These are phyloP conservation scores for Beauveria bassiana DNA, from an alignment of 2,329 filamentous ascomycete genomes.

Conservation along the genomic window DNA sequence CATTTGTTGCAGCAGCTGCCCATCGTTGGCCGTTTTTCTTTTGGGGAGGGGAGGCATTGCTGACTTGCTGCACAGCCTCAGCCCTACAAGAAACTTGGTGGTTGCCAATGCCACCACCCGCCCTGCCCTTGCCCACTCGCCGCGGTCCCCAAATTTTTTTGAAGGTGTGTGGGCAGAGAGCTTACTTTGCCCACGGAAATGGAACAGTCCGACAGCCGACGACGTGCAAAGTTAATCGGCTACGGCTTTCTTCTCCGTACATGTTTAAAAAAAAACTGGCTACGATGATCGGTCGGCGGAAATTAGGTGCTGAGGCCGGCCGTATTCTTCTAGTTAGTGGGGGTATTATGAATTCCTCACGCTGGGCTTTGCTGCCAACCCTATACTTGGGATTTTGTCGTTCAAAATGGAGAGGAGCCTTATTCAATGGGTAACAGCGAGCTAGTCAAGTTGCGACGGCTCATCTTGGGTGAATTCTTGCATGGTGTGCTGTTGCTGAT, in stretches of 20 bases:
- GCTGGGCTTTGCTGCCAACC: neutral
- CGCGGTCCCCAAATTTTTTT: neutral
- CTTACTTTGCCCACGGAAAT: neutral
- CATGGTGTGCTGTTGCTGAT: neutral
- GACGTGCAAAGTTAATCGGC: neutral
- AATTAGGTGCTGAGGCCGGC: neutral
- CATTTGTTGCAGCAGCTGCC: neutral
- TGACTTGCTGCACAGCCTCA: slow-evolving; percentile 5
- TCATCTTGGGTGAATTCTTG: neutral
- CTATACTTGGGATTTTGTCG: neutral
- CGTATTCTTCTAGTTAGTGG: neutral
- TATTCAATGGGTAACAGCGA: neutral
- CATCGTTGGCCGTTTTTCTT: neutral
- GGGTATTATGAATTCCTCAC: neutral
- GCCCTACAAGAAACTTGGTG: neutral
- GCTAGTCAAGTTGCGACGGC: neutral
- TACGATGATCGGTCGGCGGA: neutral
- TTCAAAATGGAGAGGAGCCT: neutral
- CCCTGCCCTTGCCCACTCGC: neutral
- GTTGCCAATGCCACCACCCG: neutral
- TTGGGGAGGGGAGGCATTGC: too few relatives aligned
- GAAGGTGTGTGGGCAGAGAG: neutral
- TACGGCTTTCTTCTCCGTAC: neutral
- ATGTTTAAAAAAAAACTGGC: neutral
- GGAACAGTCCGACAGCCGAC: neutral